Evolutionary conservation across 164 flowering plant species (phyloP).

Genomic region (Stephania japonica): DNA sequence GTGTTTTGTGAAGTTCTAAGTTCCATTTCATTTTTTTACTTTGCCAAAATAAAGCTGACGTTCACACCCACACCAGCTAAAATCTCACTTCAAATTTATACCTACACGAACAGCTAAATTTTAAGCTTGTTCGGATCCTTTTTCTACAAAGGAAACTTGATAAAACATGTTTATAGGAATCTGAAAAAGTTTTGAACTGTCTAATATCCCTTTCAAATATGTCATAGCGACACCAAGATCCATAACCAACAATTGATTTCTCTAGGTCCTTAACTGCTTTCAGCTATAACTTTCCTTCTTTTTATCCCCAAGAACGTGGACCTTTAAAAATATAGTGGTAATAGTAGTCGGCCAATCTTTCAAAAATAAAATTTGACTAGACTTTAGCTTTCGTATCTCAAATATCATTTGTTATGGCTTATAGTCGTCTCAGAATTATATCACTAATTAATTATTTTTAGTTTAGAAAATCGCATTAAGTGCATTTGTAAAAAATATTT

Average conservation of each 20-base stretch:
- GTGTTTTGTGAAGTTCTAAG: too few relatives aligned
- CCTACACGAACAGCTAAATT: not conserved
- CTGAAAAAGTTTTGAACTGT: not conserved
- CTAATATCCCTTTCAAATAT: not conserved
- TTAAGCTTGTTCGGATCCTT: not conserved
- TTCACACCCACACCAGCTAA: not conserved
- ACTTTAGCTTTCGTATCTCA: not conserved
- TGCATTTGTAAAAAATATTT: not conserved
- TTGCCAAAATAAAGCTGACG: too few relatives aligned
- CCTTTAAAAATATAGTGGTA: not conserved
- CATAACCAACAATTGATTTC: not conserved
- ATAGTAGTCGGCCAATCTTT: not conserved
- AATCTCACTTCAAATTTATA: not conserved
- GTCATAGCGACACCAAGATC: not conserved
- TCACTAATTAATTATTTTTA: not conserved
- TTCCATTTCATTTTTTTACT: too few relatives aligned
- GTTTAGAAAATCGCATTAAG: not conserved
- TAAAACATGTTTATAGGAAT: not conserved
- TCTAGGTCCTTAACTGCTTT: not conserved
- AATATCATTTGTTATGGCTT: not conserved
- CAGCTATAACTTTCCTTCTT: not conserved
- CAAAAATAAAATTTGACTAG: not conserved
- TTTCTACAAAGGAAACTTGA: not conserved
- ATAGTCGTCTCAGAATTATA: not conserved
- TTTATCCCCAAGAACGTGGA: not conserved